These are phyloP conservation scores for Puccinia triticina DNA, from an alignment of 1,284 basidiomycete genomes.

Conservation along the genomic window DNA sequence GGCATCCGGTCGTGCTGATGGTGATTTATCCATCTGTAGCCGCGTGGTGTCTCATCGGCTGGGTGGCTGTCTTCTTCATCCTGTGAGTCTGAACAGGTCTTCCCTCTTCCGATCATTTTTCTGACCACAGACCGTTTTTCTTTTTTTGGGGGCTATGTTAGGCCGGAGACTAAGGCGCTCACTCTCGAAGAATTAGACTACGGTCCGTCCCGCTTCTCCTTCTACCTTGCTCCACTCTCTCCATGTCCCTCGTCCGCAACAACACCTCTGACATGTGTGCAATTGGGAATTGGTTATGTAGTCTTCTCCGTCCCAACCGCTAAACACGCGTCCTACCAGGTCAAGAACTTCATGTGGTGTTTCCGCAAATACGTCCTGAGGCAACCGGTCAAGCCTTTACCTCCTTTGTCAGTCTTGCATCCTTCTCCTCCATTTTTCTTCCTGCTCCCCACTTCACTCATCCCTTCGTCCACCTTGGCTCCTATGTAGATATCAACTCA, in stretches of 20 bases:
- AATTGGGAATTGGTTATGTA: neutral
- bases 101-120: constrained; percentile 51
- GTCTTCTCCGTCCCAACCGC: constrained; percentile 49
- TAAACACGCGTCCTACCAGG: constrained; percentile 42
- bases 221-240: neutral
- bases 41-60: constrained; percentile 50
- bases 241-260: neutral
- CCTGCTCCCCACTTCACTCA: neutral
- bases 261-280: neutral
- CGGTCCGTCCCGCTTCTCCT: neutral
- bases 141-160: constrained; percentile 50
- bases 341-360: constrained; percentile 41
- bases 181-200: constrained; percentile 57
- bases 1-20: neutral
- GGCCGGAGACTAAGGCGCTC: constrained; percentile 59
- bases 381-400: constrained; percentile 37
- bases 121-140: constrained; percentile 48
- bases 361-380: constrained; percentile 42
- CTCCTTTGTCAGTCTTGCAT: constrained; percentile 22
- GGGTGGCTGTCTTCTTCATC: constrained; percentile 55
- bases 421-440: neutral
- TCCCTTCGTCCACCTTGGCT: neutral
- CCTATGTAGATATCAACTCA: constrained; percentile 21
- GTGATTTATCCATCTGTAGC: constrained; percentile 4
- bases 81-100: constrained; percentile 52